Evolutionary conservation across 1,284 basidiomycete species (phyloP).

Genomic region (Ustilago xerochloae): DNA sequence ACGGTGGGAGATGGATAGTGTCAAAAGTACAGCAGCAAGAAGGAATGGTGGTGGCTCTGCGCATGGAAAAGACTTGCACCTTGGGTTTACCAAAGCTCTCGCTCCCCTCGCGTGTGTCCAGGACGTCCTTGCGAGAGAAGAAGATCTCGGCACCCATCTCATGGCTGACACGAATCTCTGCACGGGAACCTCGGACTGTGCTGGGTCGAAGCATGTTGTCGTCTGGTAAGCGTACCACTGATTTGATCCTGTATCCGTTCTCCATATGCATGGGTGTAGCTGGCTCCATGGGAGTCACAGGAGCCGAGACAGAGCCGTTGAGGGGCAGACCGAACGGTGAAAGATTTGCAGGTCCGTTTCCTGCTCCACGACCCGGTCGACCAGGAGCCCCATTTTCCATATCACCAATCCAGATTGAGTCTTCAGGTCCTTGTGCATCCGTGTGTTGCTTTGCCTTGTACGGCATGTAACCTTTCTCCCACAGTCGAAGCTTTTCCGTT

Average conservation of each 20-base stretch:
- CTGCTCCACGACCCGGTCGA: conserved; percentile 47
- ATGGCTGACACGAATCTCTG: conserved; percentile 64
- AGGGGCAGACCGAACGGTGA: conserved; percentile 51
- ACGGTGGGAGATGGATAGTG: conserved; percentile 66
- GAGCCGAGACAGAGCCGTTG: conserved; percentile 46
- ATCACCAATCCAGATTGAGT: conserved; percentile 55
- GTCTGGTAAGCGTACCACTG: conserved; percentile 63
- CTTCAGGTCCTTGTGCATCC: conserved; percentile 36
- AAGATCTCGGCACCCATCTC: conserved; percentile 64
- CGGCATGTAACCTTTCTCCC: conserved; percentile 65
- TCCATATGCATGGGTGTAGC: conserved; percentile 36
- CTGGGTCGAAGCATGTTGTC: conserved; percentile 62
- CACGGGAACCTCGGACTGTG: conserved; percentile 62
- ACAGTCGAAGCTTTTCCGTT: conserved; percentile 62
- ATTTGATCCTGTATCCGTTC: conserved; percentile 62
- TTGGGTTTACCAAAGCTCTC: conserved; percentile 63
- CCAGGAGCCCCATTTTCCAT: conserved; percentile 45
- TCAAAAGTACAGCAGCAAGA: conserved; percentile 64
- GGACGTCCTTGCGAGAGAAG: conserved; percentile 61
- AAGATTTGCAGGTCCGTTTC: conserved; percentile 36
- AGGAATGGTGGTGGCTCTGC: conserved; percentile 56
- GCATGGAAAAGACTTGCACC: conserved; percentile 67
- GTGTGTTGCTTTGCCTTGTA: conserved; percentile 59
- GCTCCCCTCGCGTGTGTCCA: conserved; percentile 56
- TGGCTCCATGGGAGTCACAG: conserved; percentile 50